Conservation (phyloP, 2,329 filamentous ascomycete species). For the Cladosporium phlei region DNA sequence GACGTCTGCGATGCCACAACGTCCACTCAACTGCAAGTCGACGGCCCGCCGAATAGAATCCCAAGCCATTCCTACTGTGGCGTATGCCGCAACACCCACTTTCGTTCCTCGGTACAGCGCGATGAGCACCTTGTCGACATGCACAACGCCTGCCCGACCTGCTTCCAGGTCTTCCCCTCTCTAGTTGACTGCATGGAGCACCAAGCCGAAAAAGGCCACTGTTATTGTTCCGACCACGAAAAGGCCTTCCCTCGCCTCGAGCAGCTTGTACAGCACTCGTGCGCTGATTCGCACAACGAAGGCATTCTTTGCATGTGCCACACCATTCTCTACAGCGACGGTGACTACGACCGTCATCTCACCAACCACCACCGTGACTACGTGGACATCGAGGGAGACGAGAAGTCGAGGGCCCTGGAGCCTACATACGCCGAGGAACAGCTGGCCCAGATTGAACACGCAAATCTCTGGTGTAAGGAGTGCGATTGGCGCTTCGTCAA, state of each 20-base stretch:
- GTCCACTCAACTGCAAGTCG: neutral
- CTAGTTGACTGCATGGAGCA: conserved; percentile 5
- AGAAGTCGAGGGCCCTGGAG: neutral
- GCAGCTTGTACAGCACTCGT: conserved; percentile 9
- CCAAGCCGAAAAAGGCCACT: conserved; percentile 12
- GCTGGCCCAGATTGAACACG: conserved; percentile 11
- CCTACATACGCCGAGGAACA: neutral
- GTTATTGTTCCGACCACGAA: conserved; percentile 17
- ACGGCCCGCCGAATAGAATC: neutral
- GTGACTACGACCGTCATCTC: conserved; percentile 13
- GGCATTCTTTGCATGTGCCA: neutral
- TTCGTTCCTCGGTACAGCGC: neutral
- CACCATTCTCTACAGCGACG: neutral
- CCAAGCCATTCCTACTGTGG: neutral
- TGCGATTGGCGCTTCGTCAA: conserved; percentile 15
- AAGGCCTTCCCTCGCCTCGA: neutral
- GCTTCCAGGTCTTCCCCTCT: conserved; percentile 12
- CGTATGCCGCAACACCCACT: neutral
- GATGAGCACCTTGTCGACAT: neutral
- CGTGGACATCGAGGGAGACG: conserved; percentile 9
- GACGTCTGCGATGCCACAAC: neutral
- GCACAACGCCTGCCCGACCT: conserved; percentile 15
- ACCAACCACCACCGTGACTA: conserved; percentile 13
- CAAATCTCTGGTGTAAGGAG: conserved; percentile 15
- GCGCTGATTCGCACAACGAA: neutral